phyloP scores from a whole-genome alignment of 148 eudicot genomes.

The Persicaria tinctoria region DNA sequence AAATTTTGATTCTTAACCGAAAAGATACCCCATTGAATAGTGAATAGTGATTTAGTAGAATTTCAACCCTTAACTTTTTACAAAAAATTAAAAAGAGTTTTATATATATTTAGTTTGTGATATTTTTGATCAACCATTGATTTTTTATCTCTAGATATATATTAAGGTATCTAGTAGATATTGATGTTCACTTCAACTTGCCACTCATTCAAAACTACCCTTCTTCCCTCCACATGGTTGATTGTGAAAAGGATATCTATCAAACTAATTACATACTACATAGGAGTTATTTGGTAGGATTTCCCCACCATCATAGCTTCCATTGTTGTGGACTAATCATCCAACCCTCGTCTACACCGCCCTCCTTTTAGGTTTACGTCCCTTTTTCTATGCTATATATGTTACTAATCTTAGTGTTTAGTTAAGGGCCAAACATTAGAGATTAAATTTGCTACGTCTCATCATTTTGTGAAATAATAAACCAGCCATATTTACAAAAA shows the following conservation, averaged over 20 bases:
- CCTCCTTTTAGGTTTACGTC: no score
- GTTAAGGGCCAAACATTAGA: neutral
- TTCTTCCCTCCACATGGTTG: neutral
- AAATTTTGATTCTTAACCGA: no score
- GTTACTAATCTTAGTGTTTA: no score
- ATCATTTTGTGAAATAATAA: neutral
- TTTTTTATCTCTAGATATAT: no score
- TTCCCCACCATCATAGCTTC: neutral
- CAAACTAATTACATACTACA: neutral
- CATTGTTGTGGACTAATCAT: neutral
- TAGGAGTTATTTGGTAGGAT: slow-evolving; percentile 5
- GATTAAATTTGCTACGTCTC: neutral
- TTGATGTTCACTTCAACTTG: neutral
- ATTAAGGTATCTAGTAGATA: no score
- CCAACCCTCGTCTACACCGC: neutral
- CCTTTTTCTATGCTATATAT: neutral
- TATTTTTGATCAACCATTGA: no score
- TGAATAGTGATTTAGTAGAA: no score
- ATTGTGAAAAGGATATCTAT: neutral
- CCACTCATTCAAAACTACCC: neutral
- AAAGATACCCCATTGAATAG: no score
- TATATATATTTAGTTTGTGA: no score
- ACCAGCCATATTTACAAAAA: neutral
- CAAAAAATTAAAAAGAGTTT: no score
- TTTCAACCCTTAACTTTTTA: no score